Base-by-base conservation (phyloP, 2,329 filamentous ascomycete species). In the Aspergillus thermomutatus region DNA sequence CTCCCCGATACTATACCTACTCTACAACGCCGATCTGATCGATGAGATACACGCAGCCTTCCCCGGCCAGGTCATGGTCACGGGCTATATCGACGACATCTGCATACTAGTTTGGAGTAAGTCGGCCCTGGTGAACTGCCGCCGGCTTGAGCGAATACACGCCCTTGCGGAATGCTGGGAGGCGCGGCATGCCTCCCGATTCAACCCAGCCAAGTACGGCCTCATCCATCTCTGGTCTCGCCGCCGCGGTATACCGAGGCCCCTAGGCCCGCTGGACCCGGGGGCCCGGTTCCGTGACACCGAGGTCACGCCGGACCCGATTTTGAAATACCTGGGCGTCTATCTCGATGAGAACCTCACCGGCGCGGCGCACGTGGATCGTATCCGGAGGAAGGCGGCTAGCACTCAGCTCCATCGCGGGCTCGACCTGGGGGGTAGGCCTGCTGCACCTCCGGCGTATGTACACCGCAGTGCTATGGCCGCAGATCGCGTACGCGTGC, bases 11-110 rank as follows among this genome's bases (percentile, higher is more conserved):
- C 64, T 69, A 17, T 68, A 64, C 41, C 53, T 69, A 1, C 64
- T 69, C 61, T 70, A 66, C 43, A 69, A 66, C 27, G 57, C 61
- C 2, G 62, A 68, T n/a, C n/a, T n/a, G n/a, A n/a, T n/a, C n/a
- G n/a, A n/a, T n/a, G n/a, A n/a, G n/a, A n/a, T n/a, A n/a, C n/a
- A n/a, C n/a, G n/a, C n/a, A n/a, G n/a, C n/a, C n/a, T n/a, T n/a
- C n/a, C n/a, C n/a, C n/a, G n/a, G n/a, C n/a, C n/a, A n/a, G n/a
- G n/a, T n/a, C n/a, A n/a, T n/a, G n/a, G n/a, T n/a, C n/a, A n/a
- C n/a, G n/a, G n/a, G n/a, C n/a, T n/a, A n/a, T n/a, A n/a, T n/a
- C n/a, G n/a, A n/a, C n/a, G n/a, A n/a, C n/a, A n/a, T n/a, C n/a
- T n/a, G n/a, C n/a, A n/a, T n/a, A n/a, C n/a, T n/a, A n/a, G n/a